These are phyloP conservation scores for Helicocarpus griseus DNA, from an alignment of 2,329 filamentous ascomycete genomes.

Conservation along the genomic window DNA sequence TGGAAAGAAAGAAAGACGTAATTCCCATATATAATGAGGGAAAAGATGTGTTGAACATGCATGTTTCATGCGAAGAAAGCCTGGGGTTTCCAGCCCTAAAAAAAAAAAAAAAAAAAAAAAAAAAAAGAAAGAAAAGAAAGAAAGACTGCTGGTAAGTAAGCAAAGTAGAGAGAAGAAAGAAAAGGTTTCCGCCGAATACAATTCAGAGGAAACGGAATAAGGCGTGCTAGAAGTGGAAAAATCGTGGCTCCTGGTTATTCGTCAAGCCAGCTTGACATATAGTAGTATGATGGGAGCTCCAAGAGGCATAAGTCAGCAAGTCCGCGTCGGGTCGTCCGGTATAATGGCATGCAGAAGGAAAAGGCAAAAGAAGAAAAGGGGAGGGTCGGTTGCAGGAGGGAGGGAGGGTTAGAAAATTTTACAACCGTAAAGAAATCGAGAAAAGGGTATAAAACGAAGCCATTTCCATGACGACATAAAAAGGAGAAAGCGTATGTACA, in stretches of 20 bases:
- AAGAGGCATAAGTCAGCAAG: too few species aligned
- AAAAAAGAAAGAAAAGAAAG: slow-evolving; percentile 18
- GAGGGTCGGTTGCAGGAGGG: too few species aligned
- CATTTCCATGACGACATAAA: not conserved
- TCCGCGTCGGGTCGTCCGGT: too few species aligned
- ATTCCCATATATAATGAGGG: too few species aligned
- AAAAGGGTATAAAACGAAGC: not conserved
- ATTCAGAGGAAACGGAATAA: not conserved
- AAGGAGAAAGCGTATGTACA: not conserved
- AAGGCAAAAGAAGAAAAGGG: not conserved
- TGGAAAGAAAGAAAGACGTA: too few species aligned
- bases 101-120: slow-evolving; percentile 11
- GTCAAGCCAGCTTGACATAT: not conserved
- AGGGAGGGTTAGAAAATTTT: not conserved
- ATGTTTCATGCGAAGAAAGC: not conserved
- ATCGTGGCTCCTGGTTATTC: too few species aligned
- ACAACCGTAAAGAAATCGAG: not conserved
- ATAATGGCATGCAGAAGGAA: not conserved
- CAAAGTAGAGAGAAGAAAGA: slow-evolving; percentile 2
- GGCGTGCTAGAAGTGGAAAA: not conserved
- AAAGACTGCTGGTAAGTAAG: slow-evolving; percentile 4
- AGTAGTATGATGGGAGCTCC: too few species aligned
- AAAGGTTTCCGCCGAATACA: not conserved
- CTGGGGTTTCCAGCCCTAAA: slow-evolving; percentile 6
- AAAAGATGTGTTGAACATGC: too few species aligned